Conservation (phyloP, 2,329 filamentous ascomycete genomes). For the Ceratocystis ficicola region DNA sequence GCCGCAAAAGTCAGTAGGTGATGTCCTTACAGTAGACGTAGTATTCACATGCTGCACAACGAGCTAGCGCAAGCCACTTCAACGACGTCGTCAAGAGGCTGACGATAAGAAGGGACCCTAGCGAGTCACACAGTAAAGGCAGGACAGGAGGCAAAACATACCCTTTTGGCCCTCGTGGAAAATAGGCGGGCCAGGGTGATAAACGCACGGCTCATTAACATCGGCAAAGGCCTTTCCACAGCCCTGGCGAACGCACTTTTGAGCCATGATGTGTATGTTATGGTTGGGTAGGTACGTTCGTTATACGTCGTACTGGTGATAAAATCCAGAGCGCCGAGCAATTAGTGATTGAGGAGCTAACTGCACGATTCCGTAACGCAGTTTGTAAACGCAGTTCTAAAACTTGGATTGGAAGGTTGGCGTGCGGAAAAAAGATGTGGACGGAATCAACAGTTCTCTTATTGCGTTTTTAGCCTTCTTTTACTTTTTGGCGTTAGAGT, state of each 20-base stretch:
- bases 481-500: neutral
- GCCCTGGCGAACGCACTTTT: conserved; percentile 92
- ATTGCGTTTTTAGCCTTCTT: neutral
- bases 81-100: neutral
- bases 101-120: neutral
- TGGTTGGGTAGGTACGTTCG: neutral
- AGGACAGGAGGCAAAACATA: conserved; percentile 34
- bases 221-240: conserved; percentile 83
- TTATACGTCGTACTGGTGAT: neutral
- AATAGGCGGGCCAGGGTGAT: conserved; percentile 85
- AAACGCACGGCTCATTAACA: conserved; percentile 62
- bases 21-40: conserved; percentile 13
- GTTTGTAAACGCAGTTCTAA: conserved; percentile 3
- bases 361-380: conserved; percentile 4
- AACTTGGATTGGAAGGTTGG: neutral
- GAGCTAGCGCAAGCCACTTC: neutral
- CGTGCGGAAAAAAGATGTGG: neutral
- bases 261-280: conserved; percentile 41
- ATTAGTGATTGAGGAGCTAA: neutral
- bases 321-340: neutral
- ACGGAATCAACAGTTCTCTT: neutral
- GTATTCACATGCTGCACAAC: conserved; percentile 16
- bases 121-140: neutral
- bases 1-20: neutral
- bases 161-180: conserved; percentile 99